Evolutionary conservation across 768 basidiomycete species (phyloP), one percentile per base, ranked within the genome.

Genomic region (Dioszegia aurantiaca): DNA sequence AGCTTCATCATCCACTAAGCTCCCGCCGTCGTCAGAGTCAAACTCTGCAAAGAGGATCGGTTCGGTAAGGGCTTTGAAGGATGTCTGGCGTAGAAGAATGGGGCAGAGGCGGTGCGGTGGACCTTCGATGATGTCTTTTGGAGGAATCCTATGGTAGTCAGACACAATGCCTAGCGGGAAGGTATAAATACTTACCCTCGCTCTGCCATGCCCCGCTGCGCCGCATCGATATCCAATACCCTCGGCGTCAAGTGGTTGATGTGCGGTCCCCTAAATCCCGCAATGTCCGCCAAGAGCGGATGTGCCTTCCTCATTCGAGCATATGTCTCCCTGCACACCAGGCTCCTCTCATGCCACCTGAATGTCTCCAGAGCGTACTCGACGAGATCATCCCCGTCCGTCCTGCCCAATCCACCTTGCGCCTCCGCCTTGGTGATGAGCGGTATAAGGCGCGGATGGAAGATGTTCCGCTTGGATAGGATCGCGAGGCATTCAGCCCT

Each of bases 171-270:
- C 33, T 33, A 8, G 5, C 11, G 17, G 8, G 30, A 9, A 31
- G 30, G n/a, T 30, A 31, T 12, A 31, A 16, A 5, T 3, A 64
- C 69, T 64, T 41, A 66, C 69, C 63, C 68, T 49, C 69, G 62
- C 24, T 51, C 59, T 17, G 55, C 59, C 73, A 75, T 75, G 6
- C 64, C 41, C 12, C 42, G 49, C 49, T 75, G 71, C 17, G 69
- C 73, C 14, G 64, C 61, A 49, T 75, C 73, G 23, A 75, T 75
- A 53, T 75, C 73, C 40, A 75, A 42, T 19, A 70, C 68, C 36
- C 71, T 51, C 26, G 73, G 73, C 9, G 71, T 75, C n/a, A 75
- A 58, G 55, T 75, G 70, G 49, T 72, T 72, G 58, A 72, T 69
- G 45, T 72, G 70, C 19, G 71, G 69, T 5, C 69, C 69, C 46